phyloP scores from a whole-genome alignment of 1,284 basidiomycete genomes.

The Heliocybe sulcata region DNA sequence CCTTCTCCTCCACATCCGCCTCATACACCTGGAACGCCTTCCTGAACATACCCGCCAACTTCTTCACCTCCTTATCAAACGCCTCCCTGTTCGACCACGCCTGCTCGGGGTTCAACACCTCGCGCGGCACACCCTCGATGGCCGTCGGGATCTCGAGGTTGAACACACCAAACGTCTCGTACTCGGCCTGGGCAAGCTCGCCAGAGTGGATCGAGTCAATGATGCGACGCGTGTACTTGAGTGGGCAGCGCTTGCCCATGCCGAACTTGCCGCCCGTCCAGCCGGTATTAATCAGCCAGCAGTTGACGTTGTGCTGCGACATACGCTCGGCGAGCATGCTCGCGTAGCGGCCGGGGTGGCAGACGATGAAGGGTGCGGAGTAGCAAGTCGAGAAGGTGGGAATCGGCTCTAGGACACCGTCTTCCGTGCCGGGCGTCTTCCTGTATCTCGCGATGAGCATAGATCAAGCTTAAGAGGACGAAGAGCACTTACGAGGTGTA shows the following conservation, averaged over 20 bases:
- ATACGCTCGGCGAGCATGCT: constrained; percentile 97
- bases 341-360: constrained; percentile 93
- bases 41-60: constrained; percentile 88
- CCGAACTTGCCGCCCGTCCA: constrained; percentile 98
- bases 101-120: constrained; percentile 79
- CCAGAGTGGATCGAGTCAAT: constrained; percentile 97
- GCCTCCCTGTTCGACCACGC: constrained; percentile 86
- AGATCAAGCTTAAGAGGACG: background rate
- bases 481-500: constrained; percentile 76
- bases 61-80: constrained; percentile 79
- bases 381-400: constrained; percentile 99
- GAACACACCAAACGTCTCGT: constrained; percentile 79
- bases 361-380: constrained; percentile 97
- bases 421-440: constrained; percentile 96
- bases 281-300: constrained; percentile 99
- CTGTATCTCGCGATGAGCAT: constrained; percentile 21
- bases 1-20: constrained; percentile 72
- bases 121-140: constrained; percentile 80
- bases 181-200: constrained; percentile 82
- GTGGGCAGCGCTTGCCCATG: constrained; percentile 84
- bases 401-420: constrained; percentile 95
- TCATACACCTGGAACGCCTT: constrained; percentile 90
- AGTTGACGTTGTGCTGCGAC: constrained; percentile 86
- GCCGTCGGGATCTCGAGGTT: constrained; percentile 75
- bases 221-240: constrained; percentile 94